Evolutionary conservation across 148 eudicot species (phyloP), one percentile per base, ranked within the genome.

Genomic region (Cornus kousa): DNA sequence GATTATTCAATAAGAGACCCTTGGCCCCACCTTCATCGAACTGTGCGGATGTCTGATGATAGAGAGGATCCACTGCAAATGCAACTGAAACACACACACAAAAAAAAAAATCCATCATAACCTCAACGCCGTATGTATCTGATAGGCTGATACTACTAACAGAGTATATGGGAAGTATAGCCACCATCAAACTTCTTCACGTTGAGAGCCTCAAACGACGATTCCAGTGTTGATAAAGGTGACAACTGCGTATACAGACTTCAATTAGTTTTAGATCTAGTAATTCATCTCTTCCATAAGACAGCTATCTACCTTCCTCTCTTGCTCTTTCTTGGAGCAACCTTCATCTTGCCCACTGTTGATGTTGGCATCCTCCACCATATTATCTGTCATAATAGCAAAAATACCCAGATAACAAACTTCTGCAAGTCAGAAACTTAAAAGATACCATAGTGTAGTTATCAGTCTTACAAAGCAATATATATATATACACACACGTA

Each of bases 21-120:
- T 93, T 95, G 57, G 99, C 97, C 76, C 99, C 99, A 60, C 99
- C 99, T 86, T 95, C 99, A 84, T 95, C 99, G 86, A 93, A 95
- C 86, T 95, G 98, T 10, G 99, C 97, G 55, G 99, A 90, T 76
- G 97, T 95, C 85, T 95, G 99, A 77, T 95, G 97, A 80, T 95
- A 95, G 74, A 95, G 92, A 84, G 99, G 99, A 85, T 95, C 99
- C 75, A 95, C 97, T 20, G 91, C 97, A 86, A 95, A 95, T 74
- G 99, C 97, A 85, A 85, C 99, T 95, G 79, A 40, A 73, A 75
- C 81, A 79, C 20, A 74, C 72, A 72, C 28, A 28, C 28, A 71
- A 62, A 57, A 74, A 73, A 74, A 72, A 53, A 48, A 72, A 9
- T 35, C 8, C 57, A 53, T 68, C 33, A 9, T 60, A 33, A 73